Evolutionary conservation across 2,329 filamentous ascomycete species (phyloP), one percentile per base, ranked within the genome.

Genomic region (Alternaria gansuensis): DNA sequence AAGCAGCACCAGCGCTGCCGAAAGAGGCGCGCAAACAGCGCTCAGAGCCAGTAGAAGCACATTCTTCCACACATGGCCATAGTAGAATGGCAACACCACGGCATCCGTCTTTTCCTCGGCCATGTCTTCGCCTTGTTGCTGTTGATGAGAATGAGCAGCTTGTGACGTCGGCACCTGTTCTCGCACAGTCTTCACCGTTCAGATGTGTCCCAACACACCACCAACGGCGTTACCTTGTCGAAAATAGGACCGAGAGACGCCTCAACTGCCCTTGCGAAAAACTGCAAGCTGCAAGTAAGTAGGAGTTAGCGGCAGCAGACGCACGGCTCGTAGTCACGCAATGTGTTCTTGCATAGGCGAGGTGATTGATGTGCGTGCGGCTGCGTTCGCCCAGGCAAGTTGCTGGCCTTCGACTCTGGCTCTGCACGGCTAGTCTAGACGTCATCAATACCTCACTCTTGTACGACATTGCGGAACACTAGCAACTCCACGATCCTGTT

Each of bases 31-130:
- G 51, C 81, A 75, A 3, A 79, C 33, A 43, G 80, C 50, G 68
- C 77, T 80, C 53, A 81, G 71, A 7, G 75, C 31, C 66, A 86
- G 74, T 14, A 87, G 78, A 17, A 78, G 69, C 13, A 77, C 45
- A 61, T 86, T 85, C 67, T 84, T 83, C 51, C 80, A 69, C 34
- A 78, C 63, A 68, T 86, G 83, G 23, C 69, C 63, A 49, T 75
- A 70, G 58, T 72, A 71, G 54, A 75, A 68, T 10, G 70, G 69
- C 50, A 40, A 40, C 37, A 57, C 51, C 10, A 26, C 10, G 28
- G 51, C 55, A 36, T 54, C 51, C 34, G 58, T 49, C 31, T 60
- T 57, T 36, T 31, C 51, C 29, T 55, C 51, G 23, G 57, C 61
- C 63, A 67, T 70, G 28, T 54, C 55, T 45, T 45, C 40, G 51